These are phyloP conservation scores for Rhizopogon sp. DNA, from an alignment of 768 basidiomycete species.

Conservation along the genomic window DNA sequence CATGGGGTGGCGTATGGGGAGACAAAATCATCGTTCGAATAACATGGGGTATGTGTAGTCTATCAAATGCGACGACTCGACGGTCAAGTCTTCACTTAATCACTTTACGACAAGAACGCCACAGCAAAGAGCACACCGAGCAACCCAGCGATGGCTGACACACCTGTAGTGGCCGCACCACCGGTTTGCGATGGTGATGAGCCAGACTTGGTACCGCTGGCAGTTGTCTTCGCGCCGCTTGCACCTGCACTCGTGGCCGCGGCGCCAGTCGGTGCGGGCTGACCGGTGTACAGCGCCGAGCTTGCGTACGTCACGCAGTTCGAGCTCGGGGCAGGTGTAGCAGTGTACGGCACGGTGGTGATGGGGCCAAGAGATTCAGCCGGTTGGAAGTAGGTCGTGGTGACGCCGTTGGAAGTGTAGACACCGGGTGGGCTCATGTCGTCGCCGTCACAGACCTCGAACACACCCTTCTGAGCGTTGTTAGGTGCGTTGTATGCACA, in stretches of 20 bases:
- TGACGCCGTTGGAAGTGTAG: constrained; percentile 36
- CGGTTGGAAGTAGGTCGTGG: constrained; percentile 42
- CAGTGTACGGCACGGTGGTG: constrained; percentile 37
- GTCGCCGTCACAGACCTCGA: constrained; percentile 65
- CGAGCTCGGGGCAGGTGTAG: constrained; percentile 35
- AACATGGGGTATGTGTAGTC: not conserved
- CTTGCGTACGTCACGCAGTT: constrained; percentile 37
- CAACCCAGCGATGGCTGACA: constrained; percentile 27
- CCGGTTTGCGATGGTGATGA: constrained; percentile 13
- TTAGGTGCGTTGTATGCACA: constrained; percentile 71
- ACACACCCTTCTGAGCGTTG: constrained; percentile 50
- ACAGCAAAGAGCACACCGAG: constrained; percentile 30
- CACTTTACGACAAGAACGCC: constrained; percentile 28
- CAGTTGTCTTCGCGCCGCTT: not conserved
- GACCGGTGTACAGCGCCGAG: constrained; percentile 28
- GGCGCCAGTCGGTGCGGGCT: constrained; percentile 9
- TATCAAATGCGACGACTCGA: not conserved
- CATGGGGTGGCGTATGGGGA: too few relatives aligned
- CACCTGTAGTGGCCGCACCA: constrained; percentile 14
- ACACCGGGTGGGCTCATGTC: constrained; percentile 56
- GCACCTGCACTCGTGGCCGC: not conserved
- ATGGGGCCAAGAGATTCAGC: constrained; percentile 43
- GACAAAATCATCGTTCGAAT: not conserved
- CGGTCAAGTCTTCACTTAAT: not conserved
- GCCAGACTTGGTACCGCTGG: constrained; percentile 3